Evolutionary conservation across 176 grass and related monocot genomes (phyloP).

Genomic region (Themeda triandra): DNA sequence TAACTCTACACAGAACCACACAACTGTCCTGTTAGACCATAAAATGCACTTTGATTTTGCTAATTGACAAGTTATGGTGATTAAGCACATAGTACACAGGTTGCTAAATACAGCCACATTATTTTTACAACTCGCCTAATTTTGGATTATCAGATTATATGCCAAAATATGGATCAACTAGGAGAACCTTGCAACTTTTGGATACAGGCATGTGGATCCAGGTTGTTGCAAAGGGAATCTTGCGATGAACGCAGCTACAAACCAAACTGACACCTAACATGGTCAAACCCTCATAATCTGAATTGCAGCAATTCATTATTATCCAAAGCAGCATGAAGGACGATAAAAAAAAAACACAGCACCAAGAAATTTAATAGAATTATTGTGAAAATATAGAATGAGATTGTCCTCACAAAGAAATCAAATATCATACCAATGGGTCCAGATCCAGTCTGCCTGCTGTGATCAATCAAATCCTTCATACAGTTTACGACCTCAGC

Average conservation of each 20-base stretch:
- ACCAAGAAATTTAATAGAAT: background rate
- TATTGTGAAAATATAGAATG: background rate
- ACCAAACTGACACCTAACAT: background rate
- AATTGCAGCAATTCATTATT: background rate
- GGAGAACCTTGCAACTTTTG: background rate
- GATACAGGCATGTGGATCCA: background rate
- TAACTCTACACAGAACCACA: background rate
- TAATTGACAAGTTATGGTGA: background rate
- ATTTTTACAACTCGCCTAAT: background rate
- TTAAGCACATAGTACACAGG: background rate
- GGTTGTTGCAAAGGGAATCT: background rate
- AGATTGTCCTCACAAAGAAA: background rate
- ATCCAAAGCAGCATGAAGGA: background rate
- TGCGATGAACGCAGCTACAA: background rate
- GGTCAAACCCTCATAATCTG: background rate
- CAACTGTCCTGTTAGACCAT: background rate
- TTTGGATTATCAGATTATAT: background rate
- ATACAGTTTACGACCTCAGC: constrained; percentile 97
- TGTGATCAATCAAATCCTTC: constrained; percentile 99
- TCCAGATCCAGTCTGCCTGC: constrained; percentile 79
- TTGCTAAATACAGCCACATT: background rate
- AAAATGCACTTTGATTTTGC: background rate
- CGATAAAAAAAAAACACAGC: background rate
- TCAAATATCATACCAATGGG: constrained; percentile 59
- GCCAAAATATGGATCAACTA: background rate